Evolutionary conservation across 148 eudicot genomes (phyloP).

Genomic region (Chenopodium album): DNA sequence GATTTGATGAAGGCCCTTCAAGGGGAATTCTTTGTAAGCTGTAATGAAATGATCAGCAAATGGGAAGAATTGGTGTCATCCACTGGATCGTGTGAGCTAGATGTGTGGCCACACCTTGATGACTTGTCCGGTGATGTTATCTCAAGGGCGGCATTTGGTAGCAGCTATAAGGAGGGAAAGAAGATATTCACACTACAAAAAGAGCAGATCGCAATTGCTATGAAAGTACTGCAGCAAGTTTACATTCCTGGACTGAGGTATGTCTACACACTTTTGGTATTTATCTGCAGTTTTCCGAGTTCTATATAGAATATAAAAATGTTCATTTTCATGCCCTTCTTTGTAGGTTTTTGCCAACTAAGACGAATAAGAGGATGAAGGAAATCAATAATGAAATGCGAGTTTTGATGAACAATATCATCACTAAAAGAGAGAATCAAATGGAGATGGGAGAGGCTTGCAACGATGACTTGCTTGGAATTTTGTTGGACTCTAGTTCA

Average conservation of each 20-base stretch:
- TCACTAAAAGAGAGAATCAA: constrained; percentile 32
- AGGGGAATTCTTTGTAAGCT: constrained; percentile 25
- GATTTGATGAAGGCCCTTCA: background rate
- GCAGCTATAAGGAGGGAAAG: constrained; percentile 36
- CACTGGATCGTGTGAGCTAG: constrained; percentile 28
- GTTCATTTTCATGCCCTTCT: background rate
- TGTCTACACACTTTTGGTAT: background rate
- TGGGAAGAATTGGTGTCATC: constrained; percentile 32
- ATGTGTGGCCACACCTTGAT: constrained; percentile 33
- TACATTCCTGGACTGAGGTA: constrained; percentile 44
- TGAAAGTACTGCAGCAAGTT: constrained; percentile 14
- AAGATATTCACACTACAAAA: constrained; percentile 28
- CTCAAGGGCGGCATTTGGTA: constrained; percentile 38
- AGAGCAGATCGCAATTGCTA: constrained; percentile 26
- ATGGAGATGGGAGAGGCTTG: constrained; percentile 26
- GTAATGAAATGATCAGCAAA: constrained; percentile 17
- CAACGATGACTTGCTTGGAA: constrained; percentile 34
- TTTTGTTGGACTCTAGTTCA: constrained; percentile 32
- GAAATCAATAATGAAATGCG: constrained; percentile 31
- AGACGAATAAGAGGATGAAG: constrained; percentile 36
- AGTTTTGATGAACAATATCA: constrained; percentile 26
- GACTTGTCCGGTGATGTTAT: constrained; percentile 34
- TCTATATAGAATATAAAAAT: background rate
- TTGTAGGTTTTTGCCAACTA: constrained; percentile 36
- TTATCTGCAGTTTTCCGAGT: background rate